Evolutionary conservation across 2,329 filamentous ascomycete species (phyloP).

Genomic region (Colletotrichum sp.): DNA sequence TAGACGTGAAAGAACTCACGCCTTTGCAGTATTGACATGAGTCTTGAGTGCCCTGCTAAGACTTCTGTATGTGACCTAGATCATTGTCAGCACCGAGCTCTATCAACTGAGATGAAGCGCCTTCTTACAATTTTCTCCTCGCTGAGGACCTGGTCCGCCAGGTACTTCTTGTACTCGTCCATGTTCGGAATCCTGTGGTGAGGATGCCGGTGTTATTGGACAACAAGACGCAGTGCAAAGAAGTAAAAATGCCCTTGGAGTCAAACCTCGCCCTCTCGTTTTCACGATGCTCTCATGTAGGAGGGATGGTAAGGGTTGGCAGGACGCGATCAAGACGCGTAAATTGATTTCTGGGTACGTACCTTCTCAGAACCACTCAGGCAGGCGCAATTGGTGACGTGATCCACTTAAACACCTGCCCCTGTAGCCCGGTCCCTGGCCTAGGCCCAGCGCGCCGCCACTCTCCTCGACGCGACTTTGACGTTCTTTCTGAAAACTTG

Average conservation of each 20-base stretch:
- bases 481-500: not conserved
- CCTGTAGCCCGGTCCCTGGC: not conserved
- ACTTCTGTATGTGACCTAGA: constrained; percentile 83
- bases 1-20: constrained; percentile 57
- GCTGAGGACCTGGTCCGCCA: constrained; percentile 77
- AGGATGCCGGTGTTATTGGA: fast-evolving
- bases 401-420: not conserved
- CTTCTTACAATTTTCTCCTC: constrained; percentile 72
- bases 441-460: constrained; percentile 3
- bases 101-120: not conserved
- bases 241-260: not conserved
- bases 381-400: not conserved
- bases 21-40: constrained; percentile 87
- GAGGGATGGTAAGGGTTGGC: not conserved
- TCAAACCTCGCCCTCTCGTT: not conserved
- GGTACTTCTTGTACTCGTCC: constrained; percentile 72
- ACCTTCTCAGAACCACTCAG: not conserved
- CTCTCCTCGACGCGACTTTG: constrained; percentile 8
- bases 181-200: constrained; percentile 33
- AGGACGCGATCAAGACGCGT: constrained; percentile 16
- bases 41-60: constrained; percentile 84
- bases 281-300: not conserved
- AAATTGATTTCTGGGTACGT: constrained; percentile 16
- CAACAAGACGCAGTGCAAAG: not conserved
- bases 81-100: constrained; percentile 16